Evolutionary conservation across 306 rosid species (phyloP).

Genomic region (Adenanthera pavonina): DNA sequence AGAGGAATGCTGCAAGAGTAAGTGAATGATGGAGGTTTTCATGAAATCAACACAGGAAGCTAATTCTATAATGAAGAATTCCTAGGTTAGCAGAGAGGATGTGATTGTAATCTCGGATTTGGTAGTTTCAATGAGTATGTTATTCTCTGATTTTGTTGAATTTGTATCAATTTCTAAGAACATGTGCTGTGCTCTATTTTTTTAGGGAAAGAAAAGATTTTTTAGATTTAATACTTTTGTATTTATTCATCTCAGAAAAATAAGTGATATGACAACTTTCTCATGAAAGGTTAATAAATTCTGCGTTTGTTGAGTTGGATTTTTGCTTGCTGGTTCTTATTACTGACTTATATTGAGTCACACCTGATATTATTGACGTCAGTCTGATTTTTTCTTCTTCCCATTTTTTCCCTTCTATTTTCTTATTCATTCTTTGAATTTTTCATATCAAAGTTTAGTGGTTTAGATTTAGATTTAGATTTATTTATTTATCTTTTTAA

Average conservation of each 20-base stretch:
- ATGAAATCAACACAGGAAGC: conserved; percentile 8
- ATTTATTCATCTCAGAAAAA: neutral
- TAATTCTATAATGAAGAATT: conserved; percentile 13
- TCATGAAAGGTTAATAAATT: neutral
- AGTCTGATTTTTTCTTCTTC: neutral
- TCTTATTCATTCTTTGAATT: neutral
- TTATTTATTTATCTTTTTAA: neutral
- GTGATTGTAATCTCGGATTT: neutral
- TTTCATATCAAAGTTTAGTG: neutral
- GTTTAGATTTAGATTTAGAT: neutral
- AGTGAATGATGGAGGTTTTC: conserved; percentile 26
- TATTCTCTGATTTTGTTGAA: conserved; percentile 26
- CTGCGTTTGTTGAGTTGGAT: neutral
- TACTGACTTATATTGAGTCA: neutral
- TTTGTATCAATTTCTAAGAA: conserved; percentile 1
- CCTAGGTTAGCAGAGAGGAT: conserved; percentile 13
- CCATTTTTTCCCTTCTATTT: neutral
- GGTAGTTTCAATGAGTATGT: neutral
- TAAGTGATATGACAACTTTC: neutral
- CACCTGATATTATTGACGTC: neutral
- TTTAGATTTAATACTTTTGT: neutral
- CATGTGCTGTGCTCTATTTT: neutral
- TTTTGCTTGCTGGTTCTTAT: neutral
- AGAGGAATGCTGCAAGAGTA: conserved; percentile 9
- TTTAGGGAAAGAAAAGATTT: neutral